These are phyloP conservation scores for Solanum chacoense DNA, from an alignment of 305 asterid genomes.

Conservation along the genomic window DNA sequence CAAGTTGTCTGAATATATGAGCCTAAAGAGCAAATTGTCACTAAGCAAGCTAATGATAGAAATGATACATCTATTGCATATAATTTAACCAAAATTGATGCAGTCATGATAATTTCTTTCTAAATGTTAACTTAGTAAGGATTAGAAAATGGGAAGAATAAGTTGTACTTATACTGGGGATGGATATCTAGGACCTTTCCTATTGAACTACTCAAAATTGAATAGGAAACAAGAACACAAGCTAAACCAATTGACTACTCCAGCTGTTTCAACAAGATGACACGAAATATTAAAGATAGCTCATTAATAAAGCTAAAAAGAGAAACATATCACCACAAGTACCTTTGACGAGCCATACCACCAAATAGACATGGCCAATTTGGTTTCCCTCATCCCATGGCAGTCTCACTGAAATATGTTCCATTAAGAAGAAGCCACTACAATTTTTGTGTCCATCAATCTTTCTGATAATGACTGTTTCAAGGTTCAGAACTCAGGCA, in stretches of 20 bases:
- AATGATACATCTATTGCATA: background rate
- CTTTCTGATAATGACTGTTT: background rate
- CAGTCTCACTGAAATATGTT: slow-evolving; percentile 3
- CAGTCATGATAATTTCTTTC: background rate
- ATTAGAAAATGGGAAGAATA: background rate
- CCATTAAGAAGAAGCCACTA: background rate
- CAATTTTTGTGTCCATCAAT: slow-evolving; percentile 1
- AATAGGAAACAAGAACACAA: background rate
- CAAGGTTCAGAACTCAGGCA: background rate
- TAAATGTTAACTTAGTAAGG: background rate
- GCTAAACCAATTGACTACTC: background rate
- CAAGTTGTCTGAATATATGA: background rate
- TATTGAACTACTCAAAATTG: background rate
- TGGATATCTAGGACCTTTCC: background rate
- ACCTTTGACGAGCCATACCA: slow-evolving; percentile 3
- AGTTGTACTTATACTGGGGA: background rate
- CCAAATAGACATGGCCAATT: slow-evolving; percentile 3
- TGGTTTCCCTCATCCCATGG: slow-evolving; percentile 4
- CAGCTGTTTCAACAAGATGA: background rate
- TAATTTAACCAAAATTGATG: background rate
- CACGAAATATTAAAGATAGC: background rate
- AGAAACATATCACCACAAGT: slow-evolving; percentile 1
- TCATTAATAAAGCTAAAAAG: background rate
- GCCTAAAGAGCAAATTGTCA: background rate
- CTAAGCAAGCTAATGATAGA: background rate